Percentiles rank a stretch among this genome's conserved stretches.
These are phyloP conservation scores for Phaseolus coccineus DNA, from an alignment of 331 rosid species.

Conservation along the genomic window DNA sequence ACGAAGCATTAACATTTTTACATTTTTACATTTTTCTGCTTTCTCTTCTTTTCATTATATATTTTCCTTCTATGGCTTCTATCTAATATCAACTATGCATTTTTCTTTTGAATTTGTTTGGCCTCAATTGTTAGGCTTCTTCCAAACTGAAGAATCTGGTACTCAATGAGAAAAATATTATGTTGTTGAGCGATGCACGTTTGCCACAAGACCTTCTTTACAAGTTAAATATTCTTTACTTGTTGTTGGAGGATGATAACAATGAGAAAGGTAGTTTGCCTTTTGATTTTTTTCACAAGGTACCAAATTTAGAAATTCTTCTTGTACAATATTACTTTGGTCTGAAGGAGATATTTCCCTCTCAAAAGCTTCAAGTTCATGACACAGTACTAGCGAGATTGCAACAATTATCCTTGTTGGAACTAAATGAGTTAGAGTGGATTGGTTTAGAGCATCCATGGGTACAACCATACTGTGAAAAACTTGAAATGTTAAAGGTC, in stretches of 20 bases:
- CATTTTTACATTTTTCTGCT: no score
- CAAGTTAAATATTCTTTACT: fast-evolving
- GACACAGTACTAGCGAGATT: not conserved
- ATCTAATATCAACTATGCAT: not conserved
- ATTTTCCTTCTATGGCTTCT: not conserved
- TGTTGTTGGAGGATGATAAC: not conserved
- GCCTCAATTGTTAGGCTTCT: not conserved
- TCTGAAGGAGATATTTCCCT: not conserved
- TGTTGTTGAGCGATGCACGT: not conserved
- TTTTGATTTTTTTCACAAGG: not conserved
- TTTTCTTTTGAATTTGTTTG: not conserved
- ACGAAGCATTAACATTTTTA: not conserved
- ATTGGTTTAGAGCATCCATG: not conserved
- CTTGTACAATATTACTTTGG: fast-evolving
- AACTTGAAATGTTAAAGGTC: not conserved
- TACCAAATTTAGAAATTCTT: not conserved
- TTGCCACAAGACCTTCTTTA: not conserved
- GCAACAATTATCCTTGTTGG: fast-evolving
- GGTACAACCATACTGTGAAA: not conserved
- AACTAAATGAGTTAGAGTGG: not conserved
- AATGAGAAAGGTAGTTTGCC: not conserved
- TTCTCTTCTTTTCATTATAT: not conserved
- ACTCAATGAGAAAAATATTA: not conserved
- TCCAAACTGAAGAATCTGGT: not conserved
- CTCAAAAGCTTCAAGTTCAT: not conserved